Evolutionary conservation across 2,329 filamentous ascomycete species (phyloP).

Genomic region (Akanthomyces uredinophilus): DNA sequence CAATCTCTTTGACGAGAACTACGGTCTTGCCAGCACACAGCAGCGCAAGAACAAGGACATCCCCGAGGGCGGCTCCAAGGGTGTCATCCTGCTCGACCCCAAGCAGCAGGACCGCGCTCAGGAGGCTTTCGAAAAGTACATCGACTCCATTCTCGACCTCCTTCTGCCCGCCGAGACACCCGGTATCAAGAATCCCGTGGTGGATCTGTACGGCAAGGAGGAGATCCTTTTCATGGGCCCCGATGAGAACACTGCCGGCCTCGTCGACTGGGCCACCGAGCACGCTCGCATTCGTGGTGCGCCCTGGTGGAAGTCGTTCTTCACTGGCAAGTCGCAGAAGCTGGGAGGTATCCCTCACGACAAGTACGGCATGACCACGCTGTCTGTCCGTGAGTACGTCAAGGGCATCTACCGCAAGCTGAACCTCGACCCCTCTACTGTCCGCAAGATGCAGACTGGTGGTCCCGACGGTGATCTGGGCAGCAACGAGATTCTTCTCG

Average conservation of each 20-base stretch:
- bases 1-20: constrained; percentile 97
- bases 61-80: constrained; percentile 95
- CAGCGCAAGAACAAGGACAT: constrained; percentile 99
- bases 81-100: constrained; percentile 89
- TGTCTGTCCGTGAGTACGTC: constrained; percentile 94
- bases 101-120: constrained; percentile 89
- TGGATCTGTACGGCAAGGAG: constrained; percentile 89
- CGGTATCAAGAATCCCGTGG: constrained; percentile 97
- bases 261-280: constrained; percentile 98
- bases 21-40: constrained; percentile 95
- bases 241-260: constrained; percentile 95
- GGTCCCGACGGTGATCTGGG: constrained; percentile 94
- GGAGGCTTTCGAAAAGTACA: constrained; percentile 98
- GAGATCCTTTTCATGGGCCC: constrained; percentile 99
- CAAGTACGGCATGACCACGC: constrained; percentile 92
- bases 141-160: constrained; percentile 95
- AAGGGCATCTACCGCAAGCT: constrained; percentile 96
- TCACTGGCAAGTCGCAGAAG: constrained; percentile 96
- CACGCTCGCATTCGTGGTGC: constrained; percentile 83
- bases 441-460: constrained; percentile 94
- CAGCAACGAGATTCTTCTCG: constrained; percentile 94
- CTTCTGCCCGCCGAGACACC: constrained; percentile 84
- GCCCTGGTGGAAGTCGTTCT: constrained; percentile 99
- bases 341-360: constrained; percentile 97
- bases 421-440: constrained; percentile 75